Evolutionary conservation across 148 eudicot genomes (phyloP), one percentile per base, ranked within the genome.

Genomic region (Chenopodium berlandieri): DNA sequence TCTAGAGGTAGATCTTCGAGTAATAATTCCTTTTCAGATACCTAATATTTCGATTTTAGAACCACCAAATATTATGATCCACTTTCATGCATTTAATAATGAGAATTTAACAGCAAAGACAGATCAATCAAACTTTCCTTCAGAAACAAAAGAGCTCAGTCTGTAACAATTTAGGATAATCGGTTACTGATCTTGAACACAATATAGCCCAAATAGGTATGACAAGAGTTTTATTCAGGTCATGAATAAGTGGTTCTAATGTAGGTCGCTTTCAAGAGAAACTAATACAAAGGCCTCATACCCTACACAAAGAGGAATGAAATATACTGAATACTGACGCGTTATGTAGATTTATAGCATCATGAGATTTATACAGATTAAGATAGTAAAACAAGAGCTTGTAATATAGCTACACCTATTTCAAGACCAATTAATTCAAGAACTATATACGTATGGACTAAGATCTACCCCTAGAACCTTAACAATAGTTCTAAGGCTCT

Each of bases 21-120:
- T 78, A 95, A 80, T 79, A 88, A 91, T 85, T 93, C 99, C 84
- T 95, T 95, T 82, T 95, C 98, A 72, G 90, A 89, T 81, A 92
- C 94, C 99, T 93, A 82, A 47, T 32, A 17, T 68, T 58, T 40
- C 22, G 23, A 54, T 16, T 37, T 81, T 63, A 48, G 20, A 22
- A 56, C n/a, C 19, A 48, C 13, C 1, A 9, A 19, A 7, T 23
- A 54, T 47, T 56, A 56, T 54, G 54, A 14, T 56, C 9, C 6
- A 71, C 32, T 46, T 70, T 22, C 52, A 65, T 0, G 75, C 19
- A 54, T 32, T n/a, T 14, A 69, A 3, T 25, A 68, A 32, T 23
- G 31, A 63, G 16, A 2, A 80, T 14, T 30, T 56, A 72, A 31
- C 16, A 54, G 67, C 31, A 25, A 79, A 79, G 58, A 44, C 20